Evolutionary conservation across 805 yeast species (phyloP).

Genomic region (Metschnikowia borealis): DNA sequence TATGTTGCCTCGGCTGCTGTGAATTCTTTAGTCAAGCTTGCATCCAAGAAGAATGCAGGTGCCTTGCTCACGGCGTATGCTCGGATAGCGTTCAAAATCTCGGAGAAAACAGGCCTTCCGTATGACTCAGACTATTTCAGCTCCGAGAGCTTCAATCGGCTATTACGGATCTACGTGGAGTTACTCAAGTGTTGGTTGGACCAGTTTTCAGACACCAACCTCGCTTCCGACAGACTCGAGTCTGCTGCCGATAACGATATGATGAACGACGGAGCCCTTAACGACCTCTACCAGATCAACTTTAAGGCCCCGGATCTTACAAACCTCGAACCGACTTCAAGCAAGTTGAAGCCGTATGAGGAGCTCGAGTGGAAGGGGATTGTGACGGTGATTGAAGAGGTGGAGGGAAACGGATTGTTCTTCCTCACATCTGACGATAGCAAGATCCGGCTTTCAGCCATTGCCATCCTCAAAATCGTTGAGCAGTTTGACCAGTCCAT

Average conservation of each 20-base stretch:
- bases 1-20: constrained; percentile 63
- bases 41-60: constrained; percentile 65
- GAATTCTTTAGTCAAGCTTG: constrained; percentile 59
- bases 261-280: constrained; percentile 36
- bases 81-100: constrained; percentile 72
- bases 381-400: constrained; percentile 84
- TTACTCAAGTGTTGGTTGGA: constrained; percentile 78
- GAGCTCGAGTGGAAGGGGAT: constrained; percentile 74
- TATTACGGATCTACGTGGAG: constrained; percentile 72
- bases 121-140: constrained; percentile 56
- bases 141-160: constrained; percentile 54
- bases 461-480: constrained; percentile 68
- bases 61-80: constrained; percentile 71
- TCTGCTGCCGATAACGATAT: constrained; percentile 28
- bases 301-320: constrained; percentile 37
- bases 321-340: constrained; percentile 13
- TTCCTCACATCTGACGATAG: constrained; percentile 87
- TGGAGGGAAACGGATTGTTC: constrained; percentile 92
- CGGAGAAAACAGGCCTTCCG: constrained; percentile 59
- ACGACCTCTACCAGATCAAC: constrained; percentile 43
- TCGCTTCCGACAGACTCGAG: constrained; percentile 22
- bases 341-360: constrained; percentile 40
- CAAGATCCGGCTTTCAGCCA: constrained; percentile 67
- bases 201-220: constrained; percentile 42
- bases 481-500: constrained; percentile 88